Percentiles rank a stretch among this genome's conserved stretches.
These are phyloP conservation scores for Rhizopogon parksii DNA, from an alignment of 1,284 basidiomycete species.

Conservation along the genomic window DNA sequence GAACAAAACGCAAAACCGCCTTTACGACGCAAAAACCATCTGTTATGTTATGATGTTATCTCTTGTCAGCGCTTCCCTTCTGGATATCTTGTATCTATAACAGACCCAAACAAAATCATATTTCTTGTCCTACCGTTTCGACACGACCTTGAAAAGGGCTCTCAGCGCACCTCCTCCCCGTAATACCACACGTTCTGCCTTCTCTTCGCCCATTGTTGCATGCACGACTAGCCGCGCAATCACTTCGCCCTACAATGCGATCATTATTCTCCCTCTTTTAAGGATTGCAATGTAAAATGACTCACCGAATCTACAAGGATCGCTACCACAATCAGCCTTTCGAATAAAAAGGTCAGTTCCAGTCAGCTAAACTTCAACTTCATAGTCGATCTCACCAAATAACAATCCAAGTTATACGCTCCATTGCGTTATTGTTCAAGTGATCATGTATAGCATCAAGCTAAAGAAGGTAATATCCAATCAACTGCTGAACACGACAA, in stretches of 20 bases:
- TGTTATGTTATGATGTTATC: too few species aligned
- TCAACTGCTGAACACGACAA: background rate
- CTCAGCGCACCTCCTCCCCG: conserved; percentile 8
- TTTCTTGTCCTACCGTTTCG: background rate
- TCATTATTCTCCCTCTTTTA: background rate
- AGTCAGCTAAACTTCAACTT: background rate
- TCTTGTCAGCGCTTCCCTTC: too few species aligned
- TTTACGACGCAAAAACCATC: too few species aligned
- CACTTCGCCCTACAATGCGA: conserved; percentile 62
- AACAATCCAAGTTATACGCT: conserved; percentile 91
- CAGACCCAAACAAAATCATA: too few species aligned
- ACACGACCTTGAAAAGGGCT: background rate
- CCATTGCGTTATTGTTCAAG: conserved; percentile 85
- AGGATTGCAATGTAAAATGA: conserved; percentile 7
- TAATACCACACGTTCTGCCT: conserved; percentile 1
- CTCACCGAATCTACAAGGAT: conserved; percentile 74
- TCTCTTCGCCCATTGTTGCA: conserved; percentile 31
- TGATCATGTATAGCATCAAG: conserved; percentile 93
- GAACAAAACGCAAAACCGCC: too few species aligned
- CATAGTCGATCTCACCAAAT: conserved; percentile 59
- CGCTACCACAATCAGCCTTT: conserved; percentile 81
- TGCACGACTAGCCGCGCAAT: conserved; percentile 75
- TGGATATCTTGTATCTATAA: too few species aligned
- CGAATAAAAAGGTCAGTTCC: conserved; percentile 4
- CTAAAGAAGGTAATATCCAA: conserved; percentile 31